phyloP scores from a whole-genome alignment of 345 rosid genomes.

The Ricinus communis region DNA sequence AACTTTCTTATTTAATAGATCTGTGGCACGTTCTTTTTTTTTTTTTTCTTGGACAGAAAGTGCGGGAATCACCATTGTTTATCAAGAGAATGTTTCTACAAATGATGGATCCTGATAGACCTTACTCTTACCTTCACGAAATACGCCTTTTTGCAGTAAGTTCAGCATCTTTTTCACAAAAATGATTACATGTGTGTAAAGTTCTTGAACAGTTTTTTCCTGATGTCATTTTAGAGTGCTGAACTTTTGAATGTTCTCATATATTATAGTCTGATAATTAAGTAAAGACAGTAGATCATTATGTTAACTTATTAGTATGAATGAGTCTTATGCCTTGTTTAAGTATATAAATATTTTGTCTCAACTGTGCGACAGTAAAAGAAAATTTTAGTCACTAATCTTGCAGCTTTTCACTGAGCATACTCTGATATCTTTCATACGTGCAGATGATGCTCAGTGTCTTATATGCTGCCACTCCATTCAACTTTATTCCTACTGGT shows the following conservation, averaged over 20 bases:
- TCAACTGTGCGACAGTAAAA: background rate
- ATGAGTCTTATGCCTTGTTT: background rate
- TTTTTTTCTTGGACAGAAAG: too few species aligned
- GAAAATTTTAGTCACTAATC: background rate
- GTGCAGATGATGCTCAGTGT: slow-evolving; percentile 63
- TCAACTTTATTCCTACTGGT: slow-evolving; percentile 76
- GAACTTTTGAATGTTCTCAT: too few species aligned
- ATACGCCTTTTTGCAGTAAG: slow-evolving; percentile 77
- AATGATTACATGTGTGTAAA: background rate
- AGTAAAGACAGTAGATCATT: background rate
- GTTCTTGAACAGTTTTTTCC: background rate
- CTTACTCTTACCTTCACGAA: slow-evolving; percentile 48
- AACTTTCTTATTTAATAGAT: slow-evolving; percentile 1
- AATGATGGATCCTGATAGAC: slow-evolving; percentile 80
- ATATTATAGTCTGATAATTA: too few species aligned
- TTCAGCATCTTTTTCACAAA: slow-evolving; percentile 13
- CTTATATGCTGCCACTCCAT: slow-evolving; percentile 62
- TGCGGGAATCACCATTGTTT: slow-evolving; percentile 57
- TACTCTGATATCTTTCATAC: background rate
- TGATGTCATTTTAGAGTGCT: background rate
- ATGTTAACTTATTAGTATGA: background rate
- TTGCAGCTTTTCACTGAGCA: background rate
- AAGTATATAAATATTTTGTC: background rate
- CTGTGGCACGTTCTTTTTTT: slow-evolving; percentile 11
- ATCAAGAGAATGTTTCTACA: slow-evolving; percentile 61